Evolutionary conservation across 2,329 filamentous ascomycete genomes (phyloP), one percentile per base, ranked within the genome.

Genomic region (Ophiocordyceps australis): DNA sequence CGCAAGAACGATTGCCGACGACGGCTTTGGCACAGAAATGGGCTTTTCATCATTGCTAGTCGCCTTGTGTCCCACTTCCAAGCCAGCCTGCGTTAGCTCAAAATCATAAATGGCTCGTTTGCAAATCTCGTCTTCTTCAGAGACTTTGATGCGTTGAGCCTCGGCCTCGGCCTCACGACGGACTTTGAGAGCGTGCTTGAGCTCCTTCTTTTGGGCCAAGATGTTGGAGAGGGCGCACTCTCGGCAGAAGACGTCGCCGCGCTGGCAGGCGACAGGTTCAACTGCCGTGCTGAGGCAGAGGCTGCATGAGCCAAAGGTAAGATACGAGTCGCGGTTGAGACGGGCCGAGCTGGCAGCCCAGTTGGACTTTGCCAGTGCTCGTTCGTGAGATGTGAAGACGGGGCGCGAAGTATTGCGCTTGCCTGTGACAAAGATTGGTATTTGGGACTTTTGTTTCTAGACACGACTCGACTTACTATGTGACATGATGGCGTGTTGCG

Each of bases 381-480:
- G 75, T 55, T 95, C 89, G 54, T 94, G 73, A 14, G 82, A 74
- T 18, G 89, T 95, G 60, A 95, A 95, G 52, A 94, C 83, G 22
- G 83, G 74, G 23, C 86, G 73, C 23, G 81, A 86, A 23, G 83
- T 92, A 55, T 94, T 93, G 40, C 82, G 72, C 57, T 93, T 92
- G 45, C 68, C 68, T 73, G 30, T 32, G n/a, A n/a, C n/a, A n/a
- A n/a, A n/a, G n/a, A n/a, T n/a, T n/a, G n/a, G n/a, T n/a, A n/a
- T n/a, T n/a, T n/a, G n/a, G n/a, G n/a, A n/a, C n/a, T n/a, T n/a
- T n/a, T n/a, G n/a, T n/a, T n/a, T n/a, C n/a, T n/a, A n/a, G n/a
- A n/a, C n/a, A n/a, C n/a, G n/a, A n/a, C n/a, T 5, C 18, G 18
- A 26, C 52, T 41, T 55, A 64, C 60, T 69, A 35, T 64, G 59